Percentiles rank a stretch among this genome's conserved stretches.
Evolutionary conservation across 2,329 filamentous ascomycete genomes (phyloP).

Genomic region (Fusarium burgessii): DNA sequence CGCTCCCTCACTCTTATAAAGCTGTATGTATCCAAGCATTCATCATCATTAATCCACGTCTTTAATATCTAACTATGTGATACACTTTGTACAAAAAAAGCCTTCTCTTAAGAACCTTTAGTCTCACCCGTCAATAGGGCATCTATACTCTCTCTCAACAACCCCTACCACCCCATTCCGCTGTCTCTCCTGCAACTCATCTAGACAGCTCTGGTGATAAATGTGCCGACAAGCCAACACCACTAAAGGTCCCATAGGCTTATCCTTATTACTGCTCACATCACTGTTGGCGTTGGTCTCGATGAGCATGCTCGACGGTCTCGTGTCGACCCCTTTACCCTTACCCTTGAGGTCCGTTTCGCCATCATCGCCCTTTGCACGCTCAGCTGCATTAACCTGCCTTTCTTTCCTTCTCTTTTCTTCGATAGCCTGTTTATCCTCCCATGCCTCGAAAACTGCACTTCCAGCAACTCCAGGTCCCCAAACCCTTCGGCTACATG

Average conservation of each 20-base stretch:
- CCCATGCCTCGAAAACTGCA: slow-evolving; percentile 85
- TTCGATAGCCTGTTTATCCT: slow-evolving; percentile 67
- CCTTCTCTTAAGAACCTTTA: slow-evolving; percentile 4
- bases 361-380: slow-evolving; percentile 53
- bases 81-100: slow-evolving; percentile 43
- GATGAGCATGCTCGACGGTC: slow-evolving; percentile 57
- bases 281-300: slow-evolving; percentile 45
- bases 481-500: slow-evolving; percentile 86
- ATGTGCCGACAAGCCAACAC: slow-evolving; percentile 78
- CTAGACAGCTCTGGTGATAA: slow-evolving; percentile 76
- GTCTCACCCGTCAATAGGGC: slow-evolving; percentile 67
- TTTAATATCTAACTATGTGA: slow-evolving; percentile 39
- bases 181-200: slow-evolving; percentile 69
- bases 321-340: slow-evolving; percentile 57
- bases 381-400: slow-evolving; percentile 53
- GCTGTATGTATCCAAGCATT: slow-evolving; percentile 22
- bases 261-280: slow-evolving; percentile 51
- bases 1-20: background rate
- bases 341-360: slow-evolving; percentile 55
- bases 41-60: slow-evolving; percentile 45
- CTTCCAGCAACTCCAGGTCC: slow-evolving; percentile 81
- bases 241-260: slow-evolving; percentile 72
- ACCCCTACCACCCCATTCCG: slow-evolving; percentile 61
- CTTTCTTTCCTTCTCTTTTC: slow-evolving; percentile 59
- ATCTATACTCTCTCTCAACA: slow-evolving; percentile 64